phyloP scores from a whole-genome alignment of 1,284 basidiomycete genomes.

The Ganoderma lucidum region DNA sequence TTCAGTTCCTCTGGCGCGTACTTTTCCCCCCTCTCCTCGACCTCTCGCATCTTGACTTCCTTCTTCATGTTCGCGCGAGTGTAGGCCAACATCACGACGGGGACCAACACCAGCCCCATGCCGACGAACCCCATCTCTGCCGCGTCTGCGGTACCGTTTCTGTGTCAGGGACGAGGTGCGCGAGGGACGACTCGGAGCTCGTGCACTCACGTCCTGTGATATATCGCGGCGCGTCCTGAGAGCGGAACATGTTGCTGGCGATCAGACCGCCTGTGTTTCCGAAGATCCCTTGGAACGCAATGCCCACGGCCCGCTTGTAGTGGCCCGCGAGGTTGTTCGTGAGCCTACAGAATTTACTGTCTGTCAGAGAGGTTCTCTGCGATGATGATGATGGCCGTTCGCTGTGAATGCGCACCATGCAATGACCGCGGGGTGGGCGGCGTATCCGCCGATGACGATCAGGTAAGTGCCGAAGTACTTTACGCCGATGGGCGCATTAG shows the following conservation, averaged over 20 bases:
- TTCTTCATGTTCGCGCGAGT: conserved; percentile 57
- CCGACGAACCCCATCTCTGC: conserved; percentile 71
- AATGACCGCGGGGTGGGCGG: conserved; percentile 64
- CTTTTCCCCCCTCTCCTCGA: conserved; percentile 24
- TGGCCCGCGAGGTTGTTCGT: conserved; percentile 69
- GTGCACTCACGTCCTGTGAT: conserved; percentile 62
- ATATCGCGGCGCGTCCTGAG: conserved; percentile 65
- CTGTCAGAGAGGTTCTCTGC: neutral
- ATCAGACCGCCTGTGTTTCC: conserved; percentile 65
- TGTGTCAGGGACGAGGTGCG: neutral
- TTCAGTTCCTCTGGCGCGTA: conserved; percentile 48
- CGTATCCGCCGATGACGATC: conserved; percentile 64
- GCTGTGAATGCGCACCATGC: conserved; percentile 52
- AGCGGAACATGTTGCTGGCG: conserved; percentile 66
- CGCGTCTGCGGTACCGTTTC: conserved; percentile 51
- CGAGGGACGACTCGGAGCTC: neutral
- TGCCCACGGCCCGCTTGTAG: conserved; percentile 69
- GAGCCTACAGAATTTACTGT: conserved; percentile 46
- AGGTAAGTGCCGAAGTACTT: conserved; percentile 76
- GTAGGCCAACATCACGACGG: conserved; percentile 58
- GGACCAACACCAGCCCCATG: conserved; percentile 63
- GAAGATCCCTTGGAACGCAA: conserved; percentile 70
- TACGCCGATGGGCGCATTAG: conserved; percentile 51
- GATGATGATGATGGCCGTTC: too few relatives aligned
- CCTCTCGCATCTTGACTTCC: conserved; percentile 33